Percentiles rank a stretch among this genome's conserved stretches.
Evolutionary conservation across 257 asterid species (phyloP).

Genomic region (Thymus mandschuricus): DNA sequence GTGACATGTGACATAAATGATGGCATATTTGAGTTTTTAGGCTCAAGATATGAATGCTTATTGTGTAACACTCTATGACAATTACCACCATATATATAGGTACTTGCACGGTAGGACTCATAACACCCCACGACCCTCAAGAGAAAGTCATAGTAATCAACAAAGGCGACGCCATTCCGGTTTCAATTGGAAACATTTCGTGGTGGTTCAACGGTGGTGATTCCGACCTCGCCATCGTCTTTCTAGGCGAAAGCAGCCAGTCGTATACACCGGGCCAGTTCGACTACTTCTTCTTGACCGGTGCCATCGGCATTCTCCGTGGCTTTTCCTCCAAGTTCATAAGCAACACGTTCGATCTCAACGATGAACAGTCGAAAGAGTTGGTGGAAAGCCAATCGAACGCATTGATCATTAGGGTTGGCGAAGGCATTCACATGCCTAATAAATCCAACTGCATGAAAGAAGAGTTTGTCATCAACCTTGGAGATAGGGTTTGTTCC

Average conservation of each 20-base stretch:
- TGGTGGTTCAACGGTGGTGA: conserved; percentile 58
- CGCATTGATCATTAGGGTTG: conserved; percentile 28
- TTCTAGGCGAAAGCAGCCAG: conserved; percentile 39
- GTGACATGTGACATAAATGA: no score
- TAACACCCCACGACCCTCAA: conserved; percentile 29
- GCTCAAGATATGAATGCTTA: no score
- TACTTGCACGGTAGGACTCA: conserved; percentile 45
- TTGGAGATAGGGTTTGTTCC: not conserved
- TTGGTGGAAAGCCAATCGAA: conserved; percentile 41
- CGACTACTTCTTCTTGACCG: conserved; percentile 45
- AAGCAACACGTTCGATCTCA: conserved; percentile 27
- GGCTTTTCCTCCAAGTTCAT: conserved; percentile 46
- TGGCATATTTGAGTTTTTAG: no score
- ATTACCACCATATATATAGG: conserved; percentile 29
- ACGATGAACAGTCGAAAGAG: conserved; percentile 25
- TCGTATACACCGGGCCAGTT: conserved; percentile 35
- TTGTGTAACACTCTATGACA: no score
- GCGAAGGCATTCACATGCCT: conserved; percentile 28
- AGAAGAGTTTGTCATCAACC: not conserved
- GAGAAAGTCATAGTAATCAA: conserved; percentile 37
- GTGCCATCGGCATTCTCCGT: conserved; percentile 34
- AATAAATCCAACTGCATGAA: not conserved
- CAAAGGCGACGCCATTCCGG: conserved; percentile 44
- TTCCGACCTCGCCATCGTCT: conserved; percentile 33
- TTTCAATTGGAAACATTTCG: conserved; percentile 36